Base-by-base conservation (phyloP, 371 early-diverging fungal genomes). In the Haplosporangium sp. region DNA sequence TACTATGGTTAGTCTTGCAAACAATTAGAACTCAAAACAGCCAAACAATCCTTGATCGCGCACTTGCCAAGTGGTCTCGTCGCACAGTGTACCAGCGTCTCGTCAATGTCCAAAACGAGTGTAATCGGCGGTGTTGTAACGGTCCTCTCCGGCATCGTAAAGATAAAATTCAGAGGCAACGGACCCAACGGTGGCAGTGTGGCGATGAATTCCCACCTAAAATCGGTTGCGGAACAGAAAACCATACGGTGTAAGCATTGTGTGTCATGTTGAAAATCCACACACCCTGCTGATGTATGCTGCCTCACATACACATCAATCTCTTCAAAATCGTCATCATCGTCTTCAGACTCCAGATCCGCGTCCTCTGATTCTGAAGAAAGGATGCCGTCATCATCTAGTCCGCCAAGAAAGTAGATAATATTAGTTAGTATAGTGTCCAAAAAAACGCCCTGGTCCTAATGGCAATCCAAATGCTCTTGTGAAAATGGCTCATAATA, bases 51-150 rank as follows among this genome's bases (percentile, higher is more conserved):
- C 36, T 37, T 46, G 36, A 37, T 47, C 6, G n/a, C 5, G 21
- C 5, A 0, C 47, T 77, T 82, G 67, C 83, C 83, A 14, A 86
- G 75, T 14, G 80, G 73, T 7, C 67, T 70, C 12, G 89, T 86
- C 9, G 85, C 84, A 55, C 91, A 93, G 65, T 92, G 92, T 5
- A 93, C 94, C 12, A 93, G 82, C 0, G 94, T 94, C 62, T 94
- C 92, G 70, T 93, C 93, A 48, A 93, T 72, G 66, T 93, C 93
- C 58, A 93, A 69, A 0, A 94, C 87, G 20, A 90, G 82, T 7
- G 92, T 91, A 46, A 87, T 89, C 7, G 83, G 85, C 51, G 89
- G 92, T 16, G 81, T 82, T 4, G 87, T 74, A 12, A 72, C 73
- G 13, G 90, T 85, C 69, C 89, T 91, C 41, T 85, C 87, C 12